Evolutionary conservation across 805 yeast genomes (phyloP), one percentile per base, ranked within the genome.

Genomic region (Lachancea waltii): DNA sequence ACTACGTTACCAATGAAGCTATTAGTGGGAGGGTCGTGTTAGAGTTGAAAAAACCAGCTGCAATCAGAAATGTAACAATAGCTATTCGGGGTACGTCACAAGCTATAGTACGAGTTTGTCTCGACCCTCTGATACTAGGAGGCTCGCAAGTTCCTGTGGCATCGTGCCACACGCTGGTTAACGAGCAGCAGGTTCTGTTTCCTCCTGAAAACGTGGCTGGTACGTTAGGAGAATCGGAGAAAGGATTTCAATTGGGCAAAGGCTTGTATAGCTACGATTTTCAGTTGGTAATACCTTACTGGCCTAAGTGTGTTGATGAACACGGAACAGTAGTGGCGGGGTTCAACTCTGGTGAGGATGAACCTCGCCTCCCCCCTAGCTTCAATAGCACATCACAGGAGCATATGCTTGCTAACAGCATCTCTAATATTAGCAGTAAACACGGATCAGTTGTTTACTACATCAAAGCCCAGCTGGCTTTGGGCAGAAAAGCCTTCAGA

Each of bases 81-180:
- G 89, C 94, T 58, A 69, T 77, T 19, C 52, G 50, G 35, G 62
- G 58, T 4, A 51, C 50, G 25, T 40, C 53, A 11, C 57, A 56
- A 36, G 55, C 63, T 1, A 33, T 49, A 14, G 53, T 58, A 1
- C 52, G 49, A 27, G 37, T 50, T 21, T n/a, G 23, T 9, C 26
- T 13, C 54, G 51, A 32, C 19, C 29, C 14, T 5, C 35, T 11
- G 31, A 36, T 23, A n/a, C 14, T 24, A 8, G 24, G 23, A 28
- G 11, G 9, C n/a, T 25, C 31, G 13, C 22, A 26, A 7, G 35
- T 41, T 49, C 10, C 46, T 45, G 7, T 42, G 43, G 30, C 50
- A 33, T 49, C 61, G 4, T 45, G 43, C 17, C 63, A 58, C 40
- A 47, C 47, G 8, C 23, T 55, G 13, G 32, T 58, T 3, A 30